Evolutionary conservation across 164 flowering plant species (phyloP).

Genomic region (Sextonia rubra): DNA sequence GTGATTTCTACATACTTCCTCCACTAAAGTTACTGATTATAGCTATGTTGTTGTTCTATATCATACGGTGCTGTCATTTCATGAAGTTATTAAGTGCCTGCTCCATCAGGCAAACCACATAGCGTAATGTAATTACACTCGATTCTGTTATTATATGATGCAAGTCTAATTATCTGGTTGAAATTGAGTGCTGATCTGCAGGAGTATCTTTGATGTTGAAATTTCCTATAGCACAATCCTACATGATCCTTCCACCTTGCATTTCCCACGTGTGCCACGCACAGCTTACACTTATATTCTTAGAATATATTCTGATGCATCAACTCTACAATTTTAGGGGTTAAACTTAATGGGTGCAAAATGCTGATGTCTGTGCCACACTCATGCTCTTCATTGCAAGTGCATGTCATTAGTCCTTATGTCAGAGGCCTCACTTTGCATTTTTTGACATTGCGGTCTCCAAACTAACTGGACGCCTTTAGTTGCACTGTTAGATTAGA

Average conservation of each 20-base stretch:
- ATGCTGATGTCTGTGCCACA: not conserved
- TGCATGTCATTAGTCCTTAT: not conserved
- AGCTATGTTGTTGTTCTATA: slow-evolving; percentile 13
- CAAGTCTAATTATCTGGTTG: too few relatives aligned
- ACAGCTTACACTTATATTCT: not conserved
- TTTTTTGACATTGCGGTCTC: not conserved
- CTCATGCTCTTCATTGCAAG: not conserved
- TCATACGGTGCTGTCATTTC: not conserved
- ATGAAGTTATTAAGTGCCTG: not conserved
- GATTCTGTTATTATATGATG: too few relatives aligned
- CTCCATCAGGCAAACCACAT: slow-evolving; percentile 1
- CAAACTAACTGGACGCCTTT: not conserved
- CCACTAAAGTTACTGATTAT: slow-evolving; percentile 12
- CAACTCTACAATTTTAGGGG: not conserved
- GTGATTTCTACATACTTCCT: slow-evolving; percentile 23
- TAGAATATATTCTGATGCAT: too few relatives aligned
- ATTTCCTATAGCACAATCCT: too few relatives aligned
- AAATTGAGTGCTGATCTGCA: too few relatives aligned
- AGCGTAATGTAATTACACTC: too few relatives aligned
- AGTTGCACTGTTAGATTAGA: too few relatives aligned
- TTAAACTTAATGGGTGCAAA: not conserved
- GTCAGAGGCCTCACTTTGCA: not conserved
- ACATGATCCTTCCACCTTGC: too few relatives aligned
- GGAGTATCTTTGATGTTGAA: too few relatives aligned
- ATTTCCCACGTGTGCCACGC: not conserved